Evolutionary conservation across 768 basidiomycete genomes (phyloP).

Genomic region (Calocybe indica): DNA sequence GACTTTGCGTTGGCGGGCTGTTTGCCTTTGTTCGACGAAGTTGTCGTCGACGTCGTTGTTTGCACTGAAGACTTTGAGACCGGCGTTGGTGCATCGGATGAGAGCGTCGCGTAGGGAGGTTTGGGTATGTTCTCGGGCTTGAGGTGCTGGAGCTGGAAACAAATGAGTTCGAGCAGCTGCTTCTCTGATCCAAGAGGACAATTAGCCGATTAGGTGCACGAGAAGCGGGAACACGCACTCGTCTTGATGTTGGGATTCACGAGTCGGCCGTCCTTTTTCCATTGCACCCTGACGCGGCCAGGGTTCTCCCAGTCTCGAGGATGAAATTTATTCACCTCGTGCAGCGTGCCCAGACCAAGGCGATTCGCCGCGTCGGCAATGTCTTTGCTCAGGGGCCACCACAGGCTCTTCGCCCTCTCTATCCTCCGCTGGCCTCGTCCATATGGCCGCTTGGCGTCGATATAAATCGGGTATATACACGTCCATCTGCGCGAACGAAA

Average conservation of each 20-base stretch:
- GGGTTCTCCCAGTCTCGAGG: conserved; percentile 99
- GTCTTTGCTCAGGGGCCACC: conserved; percentile 95
- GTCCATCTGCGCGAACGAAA: conserved; percentile 62
- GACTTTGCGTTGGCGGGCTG: conserved; percentile 40
- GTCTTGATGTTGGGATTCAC: conserved; percentile 67
- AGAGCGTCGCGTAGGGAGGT: conserved; percentile 46
- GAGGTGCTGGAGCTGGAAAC: conserved; percentile 62
- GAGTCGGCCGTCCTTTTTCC: conserved; percentile 74
- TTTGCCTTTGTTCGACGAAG: conserved; percentile 43
- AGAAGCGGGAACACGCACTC: conserved; percentile 39
- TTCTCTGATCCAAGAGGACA: conserved; percentile 49
- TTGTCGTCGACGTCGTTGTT: conserved; percentile 21
- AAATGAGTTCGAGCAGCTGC: conserved; percentile 69
- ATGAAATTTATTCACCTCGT: conserved; percentile 87
- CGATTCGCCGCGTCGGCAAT: conserved; percentile 80
- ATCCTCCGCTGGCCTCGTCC: conserved; percentile 80
- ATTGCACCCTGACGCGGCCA: conserved; percentile 88
- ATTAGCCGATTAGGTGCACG: background rate
- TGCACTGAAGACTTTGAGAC: conserved; percentile 22
- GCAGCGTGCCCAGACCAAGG: conserved; percentile 74
- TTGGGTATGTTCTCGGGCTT: conserved; percentile 69
- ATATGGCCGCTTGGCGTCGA: conserved; percentile 91
- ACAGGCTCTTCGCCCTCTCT: conserved; percentile 68
- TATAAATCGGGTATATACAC: conserved; percentile 93
- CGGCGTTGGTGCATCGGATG: conserved; percentile 23